phyloP scores from a whole-genome alignment of 495 filamentous ascomycete genomes.

The Neurospora sp. region DNA sequence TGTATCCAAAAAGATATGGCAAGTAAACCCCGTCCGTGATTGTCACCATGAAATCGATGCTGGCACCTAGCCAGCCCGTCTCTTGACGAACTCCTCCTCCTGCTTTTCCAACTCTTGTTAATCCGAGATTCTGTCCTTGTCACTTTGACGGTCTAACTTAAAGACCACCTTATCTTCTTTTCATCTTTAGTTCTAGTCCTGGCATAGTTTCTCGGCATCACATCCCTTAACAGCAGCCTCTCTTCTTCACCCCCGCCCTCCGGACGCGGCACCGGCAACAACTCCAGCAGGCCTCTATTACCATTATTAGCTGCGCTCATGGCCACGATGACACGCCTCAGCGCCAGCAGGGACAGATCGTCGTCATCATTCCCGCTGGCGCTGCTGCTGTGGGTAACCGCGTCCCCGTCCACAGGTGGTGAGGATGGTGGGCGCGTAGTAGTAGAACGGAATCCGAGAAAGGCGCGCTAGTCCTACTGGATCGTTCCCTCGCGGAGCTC shows the following conservation, averaged over 20 bases:
- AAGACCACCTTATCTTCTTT: not conserved
- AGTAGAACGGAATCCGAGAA: not conserved
- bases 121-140: not conserved
- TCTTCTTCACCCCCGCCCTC: not conserved
- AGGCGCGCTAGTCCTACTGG: slow-evolving; percentile 9
- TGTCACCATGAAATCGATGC: not conserved
- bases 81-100: not conserved
- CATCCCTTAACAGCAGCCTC: not conserved
- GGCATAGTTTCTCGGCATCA: not conserved
- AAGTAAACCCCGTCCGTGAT: not conserved
- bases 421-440: not conserved
- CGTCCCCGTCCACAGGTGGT: not conserved
- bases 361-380: not conserved
- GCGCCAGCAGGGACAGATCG: not conserved
- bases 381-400: not conserved
- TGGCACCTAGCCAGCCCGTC: not conserved
- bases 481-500: slow-evolving; percentile 25
- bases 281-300: not conserved
- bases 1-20: not conserved
- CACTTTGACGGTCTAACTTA: not conserved
- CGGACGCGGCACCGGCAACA: not conserved
- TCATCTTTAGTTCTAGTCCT: not conserved
- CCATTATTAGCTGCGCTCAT: not conserved
- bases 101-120: not conserved
- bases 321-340: not conserved